Percentiles rank a stretch among this genome's conserved stretches.
phyloP scores from a whole-genome alignment of 768 basidiomycete genomes.

The Pleurotus eryngii region DNA sequence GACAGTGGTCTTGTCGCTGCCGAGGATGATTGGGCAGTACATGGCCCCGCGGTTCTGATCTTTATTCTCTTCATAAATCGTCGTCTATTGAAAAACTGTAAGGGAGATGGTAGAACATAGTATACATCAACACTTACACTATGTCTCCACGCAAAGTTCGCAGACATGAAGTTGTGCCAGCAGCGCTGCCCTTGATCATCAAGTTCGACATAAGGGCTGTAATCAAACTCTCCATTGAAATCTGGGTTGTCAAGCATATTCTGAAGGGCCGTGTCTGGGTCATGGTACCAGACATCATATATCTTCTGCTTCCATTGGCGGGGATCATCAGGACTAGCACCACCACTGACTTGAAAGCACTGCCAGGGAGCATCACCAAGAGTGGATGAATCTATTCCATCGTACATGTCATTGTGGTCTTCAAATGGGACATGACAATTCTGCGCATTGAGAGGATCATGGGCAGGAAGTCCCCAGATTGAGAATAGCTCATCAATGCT shows the following conservation, averaged over 20 bases:
- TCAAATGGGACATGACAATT: no score
- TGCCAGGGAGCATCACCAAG: no score
- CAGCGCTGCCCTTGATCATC: conserved; percentile 16
- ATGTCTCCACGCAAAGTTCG: conserved; percentile 37
- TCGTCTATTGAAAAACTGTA: conserved; percentile 2
- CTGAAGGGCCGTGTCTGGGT: conserved; percentile 23
- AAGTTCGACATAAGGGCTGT: conserved; percentile 22
- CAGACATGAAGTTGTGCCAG: conserved; percentile 36
- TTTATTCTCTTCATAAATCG: conserved; percentile 8
- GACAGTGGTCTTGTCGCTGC: conserved; percentile 36
- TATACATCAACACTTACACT: conserved; percentile 14
- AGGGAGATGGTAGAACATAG: no score
- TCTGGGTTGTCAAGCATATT: conserved; percentile 31
- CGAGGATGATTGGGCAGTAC: conserved; percentile 29
- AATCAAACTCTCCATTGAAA: conserved; percentile 29
- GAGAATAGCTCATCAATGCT: no score
- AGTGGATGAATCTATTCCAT: no score
- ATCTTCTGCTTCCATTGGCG: conserved; percentile 24
- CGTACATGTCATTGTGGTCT: no score
- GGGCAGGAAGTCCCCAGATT: no score
- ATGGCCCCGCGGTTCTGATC: conserved; percentile 21
- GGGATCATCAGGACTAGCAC: no score
- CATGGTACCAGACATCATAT: conserved; percentile 30
- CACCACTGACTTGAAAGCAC: no score
- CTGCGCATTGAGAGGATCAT: no score